These are phyloP conservation scores for Ziziphus jujuba DNA, from an alignment of 306 rosid genomes.

Conservation along the genomic window DNA sequence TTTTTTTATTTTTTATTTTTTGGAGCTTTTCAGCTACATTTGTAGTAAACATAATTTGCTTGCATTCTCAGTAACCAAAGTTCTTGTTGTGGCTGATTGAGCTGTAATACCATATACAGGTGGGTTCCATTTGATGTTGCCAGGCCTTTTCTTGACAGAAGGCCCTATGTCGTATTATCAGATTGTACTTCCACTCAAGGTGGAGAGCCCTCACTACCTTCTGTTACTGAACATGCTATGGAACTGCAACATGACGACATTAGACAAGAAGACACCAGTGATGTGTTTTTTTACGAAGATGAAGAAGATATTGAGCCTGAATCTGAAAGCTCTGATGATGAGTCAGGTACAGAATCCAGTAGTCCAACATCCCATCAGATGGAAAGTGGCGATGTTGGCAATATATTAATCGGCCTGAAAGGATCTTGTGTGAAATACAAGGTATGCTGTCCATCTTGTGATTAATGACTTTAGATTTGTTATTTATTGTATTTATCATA, in stretches of 20 bases:
- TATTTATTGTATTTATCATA: background rate
- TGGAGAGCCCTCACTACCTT: slow-evolving; percentile 43
- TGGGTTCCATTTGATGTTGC: slow-evolving; percentile 76
- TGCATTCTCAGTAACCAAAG: background rate
- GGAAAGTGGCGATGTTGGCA: slow-evolving; percentile 43
- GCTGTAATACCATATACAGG: slow-evolving; percentile 47
- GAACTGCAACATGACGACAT: slow-evolving; percentile 41
- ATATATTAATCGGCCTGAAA: slow-evolving; percentile 55
- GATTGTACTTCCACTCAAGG: slow-evolving; percentile 58
- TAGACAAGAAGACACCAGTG: slow-evolving; percentile 54
- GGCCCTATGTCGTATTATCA: slow-evolving; percentile 68
- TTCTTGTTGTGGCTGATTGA: slow-evolving; percentile 32
- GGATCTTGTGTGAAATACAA: slow-evolving; percentile 63
- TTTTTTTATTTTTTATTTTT: too few relatives aligned
- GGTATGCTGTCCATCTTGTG: slow-evolving; percentile 41
- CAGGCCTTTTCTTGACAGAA: slow-evolving; percentile 77
- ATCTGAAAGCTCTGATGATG: slow-evolving; percentile 60
- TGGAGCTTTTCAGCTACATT: background rate
- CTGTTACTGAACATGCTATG: slow-evolving; percentile 39
- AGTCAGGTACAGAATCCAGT: slow-evolving; percentile 39
- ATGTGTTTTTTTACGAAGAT: slow-evolving; percentile 51
- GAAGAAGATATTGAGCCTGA: slow-evolving; percentile 54
- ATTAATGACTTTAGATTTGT: background rate
- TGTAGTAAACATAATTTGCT: background rate
- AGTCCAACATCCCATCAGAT: slow-evolving; percentile 30